Percentiles rank a stretch among this genome's conserved stretches.
These are phyloP conservation scores for Arthrobotrys megalospora DNA, from an alignment of 2,329 filamentous ascomycete genomes.

Conservation along the genomic window DNA sequence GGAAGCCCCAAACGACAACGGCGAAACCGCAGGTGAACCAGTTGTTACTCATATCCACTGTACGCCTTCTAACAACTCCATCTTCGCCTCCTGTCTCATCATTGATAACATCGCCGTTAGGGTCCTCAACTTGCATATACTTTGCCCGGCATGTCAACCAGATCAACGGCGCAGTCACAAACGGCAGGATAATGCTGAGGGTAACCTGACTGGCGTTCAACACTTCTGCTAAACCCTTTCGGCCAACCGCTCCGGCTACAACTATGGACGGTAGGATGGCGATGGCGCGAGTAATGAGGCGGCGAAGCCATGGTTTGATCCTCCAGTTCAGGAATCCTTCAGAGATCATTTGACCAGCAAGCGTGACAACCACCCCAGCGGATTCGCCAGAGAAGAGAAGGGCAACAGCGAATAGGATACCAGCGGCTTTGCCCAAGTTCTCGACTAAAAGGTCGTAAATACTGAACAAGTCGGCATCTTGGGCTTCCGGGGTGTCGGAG, in stretches of 20 bases:
- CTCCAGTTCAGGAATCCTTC: slow-evolving; percentile 85
- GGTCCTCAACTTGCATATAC: slow-evolving; percentile 79
- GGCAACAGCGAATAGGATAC: slow-evolving; percentile 86
- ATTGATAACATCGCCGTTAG: slow-evolving; percentile 62
- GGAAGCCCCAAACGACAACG: slow-evolving; percentile 79
- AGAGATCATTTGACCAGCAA: slow-evolving; percentile 88
- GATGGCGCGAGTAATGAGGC: slow-evolving; percentile 82
- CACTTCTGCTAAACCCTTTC: slow-evolving; percentile 78
- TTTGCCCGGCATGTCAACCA: slow-evolving; percentile 85
- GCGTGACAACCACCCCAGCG: slow-evolving; percentile 89
- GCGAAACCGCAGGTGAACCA: slow-evolving; percentile 76
- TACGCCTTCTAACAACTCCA: slow-evolving; percentile 63
- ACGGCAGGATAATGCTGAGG: slow-evolving; percentile 83
- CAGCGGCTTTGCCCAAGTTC: slow-evolving; percentile 81
- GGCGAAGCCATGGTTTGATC: slow-evolving; percentile 81
- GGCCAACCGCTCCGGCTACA: slow-evolving; percentile 83
- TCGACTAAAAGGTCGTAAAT: slow-evolving; percentile 81
- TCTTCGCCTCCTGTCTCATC: slow-evolving; percentile 64
- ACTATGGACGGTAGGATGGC: slow-evolving; percentile 87
- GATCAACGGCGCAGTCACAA: slow-evolving; percentile 85
- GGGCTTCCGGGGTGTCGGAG: slow-evolving; percentile 75
- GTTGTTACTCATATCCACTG: slow-evolving; percentile 79
- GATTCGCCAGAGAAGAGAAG: slow-evolving; percentile 84
- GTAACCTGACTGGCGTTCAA: slow-evolving; percentile 84
- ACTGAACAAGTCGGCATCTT: slow-evolving; percentile 82